Base-by-base conservation (phyloP, 208 protist species). In the Phytomonas sp. region DNA sequence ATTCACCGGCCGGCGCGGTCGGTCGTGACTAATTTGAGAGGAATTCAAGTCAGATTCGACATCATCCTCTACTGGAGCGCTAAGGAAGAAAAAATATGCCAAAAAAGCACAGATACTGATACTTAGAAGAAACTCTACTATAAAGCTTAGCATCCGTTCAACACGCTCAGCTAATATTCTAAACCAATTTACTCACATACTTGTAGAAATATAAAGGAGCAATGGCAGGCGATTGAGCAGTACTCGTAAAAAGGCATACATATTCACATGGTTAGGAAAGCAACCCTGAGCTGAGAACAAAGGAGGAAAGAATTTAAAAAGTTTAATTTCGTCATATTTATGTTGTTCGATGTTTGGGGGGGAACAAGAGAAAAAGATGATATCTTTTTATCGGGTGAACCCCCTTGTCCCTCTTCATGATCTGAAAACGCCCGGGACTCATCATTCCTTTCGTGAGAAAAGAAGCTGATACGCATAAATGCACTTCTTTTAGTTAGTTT, bases 51-150 rank as follows among this genome's bases (percentile, higher is more conserved):
- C 28, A 4, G 66, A 61, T 28, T 71, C 67, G 59, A 60, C 31
- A 29, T 26, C 66, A 31, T 53, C 61, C 28, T 88, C 80, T 13
- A 79, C 73, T 4, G 86, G 84, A 17, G 63, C 71, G 69, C 69
- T 85, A 59, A 94, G 83, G 62, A 94, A 85, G 62, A 85, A 76
- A 34, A 82, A 92, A 67, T 88, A 94, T 9, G 68, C 89, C 34
- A 82, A 60, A 20, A 71, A 73, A 29, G 26, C 68, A 56, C 82
- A 92, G 0, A 94, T 61, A 5, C 59, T 62, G n/a, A 91, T 31
- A 60, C 86, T 91, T 32, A 89, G 32, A n/a, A 83, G 32, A 13
- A 94, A 68, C 73, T 94, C 89, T n/a, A 91, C 4, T 13, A 92
- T 56, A 23, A 90, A 65, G 29, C 72, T 72, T 17, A 89, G 13